Conservation (phyloP, 176 grass and related monocot genomes). For the Bromus sterilis region DNA sequence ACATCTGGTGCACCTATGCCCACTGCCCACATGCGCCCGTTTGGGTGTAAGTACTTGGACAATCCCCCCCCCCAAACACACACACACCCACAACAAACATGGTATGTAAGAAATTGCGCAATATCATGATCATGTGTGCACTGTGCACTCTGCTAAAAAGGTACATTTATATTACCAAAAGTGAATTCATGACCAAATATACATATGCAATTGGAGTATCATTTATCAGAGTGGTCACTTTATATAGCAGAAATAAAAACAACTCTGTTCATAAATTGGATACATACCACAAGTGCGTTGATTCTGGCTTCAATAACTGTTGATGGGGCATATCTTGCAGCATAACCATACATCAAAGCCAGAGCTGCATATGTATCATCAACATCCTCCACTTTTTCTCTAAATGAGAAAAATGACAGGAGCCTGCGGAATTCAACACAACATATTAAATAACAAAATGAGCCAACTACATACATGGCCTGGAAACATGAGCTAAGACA, state of each 20-base stretch:
- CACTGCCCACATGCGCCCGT: background rate
- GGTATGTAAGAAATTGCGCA: background rate
- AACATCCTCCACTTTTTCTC: slow-evolving; percentile 70
- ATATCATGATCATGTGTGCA: background rate
- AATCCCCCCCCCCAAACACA: background rate
- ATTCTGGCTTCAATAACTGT: slow-evolving; percentile 99
- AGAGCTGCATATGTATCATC: slow-evolving; percentile 96
- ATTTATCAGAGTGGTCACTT: background rate
- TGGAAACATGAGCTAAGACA: background rate
- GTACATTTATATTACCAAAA: background rate
- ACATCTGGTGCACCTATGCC: background rate
- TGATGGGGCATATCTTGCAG: slow-evolving; percentile 96
- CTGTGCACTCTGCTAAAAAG: background rate
- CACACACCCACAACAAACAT: background rate
- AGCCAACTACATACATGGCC: slow-evolving; percentile 6
- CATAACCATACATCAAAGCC: slow-evolving; percentile 99
- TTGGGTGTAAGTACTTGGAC: background rate
- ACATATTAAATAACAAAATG: slow-evolving; percentile 14
- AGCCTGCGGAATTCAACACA: slow-evolving; percentile 49
- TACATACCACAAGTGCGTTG: slow-evolving; percentile 90
- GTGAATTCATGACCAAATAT: background rate
- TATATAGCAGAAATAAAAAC: background rate
- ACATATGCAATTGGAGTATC: background rate
- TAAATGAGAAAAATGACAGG: slow-evolving; percentile 70
- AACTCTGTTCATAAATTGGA: slow-evolving; percentile 10